These are phyloP conservation scores for Apiotrichum sp. DNA, from an alignment of 1,284 basidiomycete species.

Conservation along the genomic window DNA sequence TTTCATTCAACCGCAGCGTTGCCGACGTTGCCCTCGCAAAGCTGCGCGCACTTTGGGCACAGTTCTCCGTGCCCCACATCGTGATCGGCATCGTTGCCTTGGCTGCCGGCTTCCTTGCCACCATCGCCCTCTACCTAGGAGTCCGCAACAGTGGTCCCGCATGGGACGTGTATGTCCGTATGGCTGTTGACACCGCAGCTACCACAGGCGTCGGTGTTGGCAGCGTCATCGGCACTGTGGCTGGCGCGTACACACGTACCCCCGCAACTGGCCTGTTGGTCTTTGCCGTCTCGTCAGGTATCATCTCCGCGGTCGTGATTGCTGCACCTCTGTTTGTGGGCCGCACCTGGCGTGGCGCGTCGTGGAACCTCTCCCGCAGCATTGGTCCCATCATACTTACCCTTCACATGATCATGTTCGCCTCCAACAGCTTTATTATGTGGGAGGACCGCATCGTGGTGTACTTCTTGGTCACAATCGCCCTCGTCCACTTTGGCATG, in stretches of 20 bases:
- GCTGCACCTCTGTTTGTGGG: slow-evolving; percentile 19
- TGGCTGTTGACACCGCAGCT: slow-evolving; percentile 36
- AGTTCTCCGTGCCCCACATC: slow-evolving; percentile 79
- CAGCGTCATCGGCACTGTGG: slow-evolving; percentile 29
- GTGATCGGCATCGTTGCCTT: slow-evolving; percentile 54
- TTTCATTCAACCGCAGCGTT: slow-evolving; percentile 47
- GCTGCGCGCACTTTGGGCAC: slow-evolving; percentile 87
- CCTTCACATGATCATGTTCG: slow-evolving; percentile 65
- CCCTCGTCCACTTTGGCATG: slow-evolving; percentile 56
- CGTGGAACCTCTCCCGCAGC: slow-evolving; percentile 26
- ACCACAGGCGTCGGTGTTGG: slow-evolving; percentile 21
- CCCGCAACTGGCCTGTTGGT: slow-evolving; percentile 52
- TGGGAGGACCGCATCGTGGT: slow-evolving; percentile 85
- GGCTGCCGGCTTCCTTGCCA: slow-evolving; percentile 37
- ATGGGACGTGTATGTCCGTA: slow-evolving; percentile 42
- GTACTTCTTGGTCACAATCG: slow-evolving; percentile 61
- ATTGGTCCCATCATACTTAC: slow-evolving; percentile 54
- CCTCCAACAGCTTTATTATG: slow-evolving; percentile 90
- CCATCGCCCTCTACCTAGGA: slow-evolving; percentile 42
- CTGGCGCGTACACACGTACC: slow-evolving; percentile 29
- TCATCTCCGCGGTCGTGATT: slow-evolving; percentile 37
- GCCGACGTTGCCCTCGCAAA: slow-evolving; percentile 60
- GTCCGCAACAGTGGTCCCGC: slow-evolving; percentile 35
- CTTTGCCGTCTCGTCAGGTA: slow-evolving; percentile 21
- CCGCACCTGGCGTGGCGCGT: slow-evolving; percentile 5